Evolutionary conservation across 768 basidiomycete genomes (phyloP).

Genomic region (Peribolospora kevripleyi): DNA sequence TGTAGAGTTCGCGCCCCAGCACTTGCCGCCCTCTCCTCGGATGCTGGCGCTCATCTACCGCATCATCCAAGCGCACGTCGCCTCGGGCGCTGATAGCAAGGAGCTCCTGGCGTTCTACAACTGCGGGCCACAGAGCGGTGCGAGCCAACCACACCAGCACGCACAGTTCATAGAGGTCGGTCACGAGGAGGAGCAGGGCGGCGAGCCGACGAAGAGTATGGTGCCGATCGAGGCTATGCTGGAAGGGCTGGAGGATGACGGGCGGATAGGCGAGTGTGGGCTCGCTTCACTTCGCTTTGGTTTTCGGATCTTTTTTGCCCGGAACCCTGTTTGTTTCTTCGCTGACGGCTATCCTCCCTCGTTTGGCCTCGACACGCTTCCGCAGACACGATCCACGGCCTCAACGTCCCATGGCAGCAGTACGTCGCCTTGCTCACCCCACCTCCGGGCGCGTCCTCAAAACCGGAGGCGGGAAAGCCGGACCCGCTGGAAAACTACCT

Average conservation of each 20-base stretch:
- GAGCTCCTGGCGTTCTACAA: slow-evolving; percentile 71
- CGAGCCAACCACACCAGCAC: slow-evolving; percentile 10
- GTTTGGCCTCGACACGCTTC: not conserved
- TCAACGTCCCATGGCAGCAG: slow-evolving; percentile 9
- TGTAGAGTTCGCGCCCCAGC: slow-evolving; percentile 49
- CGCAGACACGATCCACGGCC: slow-evolving; percentile 6
- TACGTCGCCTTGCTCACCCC: slow-evolving; percentile 6
- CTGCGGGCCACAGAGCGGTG: slow-evolving; percentile 28
- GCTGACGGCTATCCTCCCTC: not conserved
- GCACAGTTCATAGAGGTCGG: too few species aligned
- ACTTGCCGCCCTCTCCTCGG: slow-evolving; percentile 48
- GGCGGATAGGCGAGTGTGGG: too few species aligned
- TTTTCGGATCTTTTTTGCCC: too few species aligned
- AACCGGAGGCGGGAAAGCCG: not conserved
- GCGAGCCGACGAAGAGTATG: too few species aligned
- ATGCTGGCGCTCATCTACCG: slow-evolving; percentile 55
- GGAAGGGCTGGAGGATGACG: too few species aligned
- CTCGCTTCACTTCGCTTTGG: too few species aligned
- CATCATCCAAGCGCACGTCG: slow-evolving; percentile 46
- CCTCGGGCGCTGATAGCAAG: slow-evolving; percentile 22
- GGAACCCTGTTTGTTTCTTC: too few species aligned
- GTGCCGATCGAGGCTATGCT: too few species aligned
- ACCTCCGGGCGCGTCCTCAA: not conserved
- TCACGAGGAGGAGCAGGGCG: too few species aligned
- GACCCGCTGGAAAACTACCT: slow-evolving; percentile 26